phyloP scores from a whole-genome alignment of 2,329 filamentous ascomycete genomes.

The Calonectria ilicicola region DNA sequence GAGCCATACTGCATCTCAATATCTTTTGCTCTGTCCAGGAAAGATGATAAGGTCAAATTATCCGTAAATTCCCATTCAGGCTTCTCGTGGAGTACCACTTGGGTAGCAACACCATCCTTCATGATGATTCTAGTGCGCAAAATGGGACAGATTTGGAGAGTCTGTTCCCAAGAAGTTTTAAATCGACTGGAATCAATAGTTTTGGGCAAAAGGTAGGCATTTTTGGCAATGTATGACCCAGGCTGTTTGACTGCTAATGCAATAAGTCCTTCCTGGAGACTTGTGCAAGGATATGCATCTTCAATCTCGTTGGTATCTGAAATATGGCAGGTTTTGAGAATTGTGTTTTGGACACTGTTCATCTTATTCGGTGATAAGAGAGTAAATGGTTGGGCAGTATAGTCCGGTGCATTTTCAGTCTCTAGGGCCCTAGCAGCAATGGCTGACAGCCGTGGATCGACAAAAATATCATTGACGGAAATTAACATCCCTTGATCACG shows the following conservation, averaged over 20 bases:
- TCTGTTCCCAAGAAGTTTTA: not conserved
- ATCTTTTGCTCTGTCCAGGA: not conserved
- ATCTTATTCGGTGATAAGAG: not conserved
- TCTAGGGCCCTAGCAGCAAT: conserved; percentile 31
- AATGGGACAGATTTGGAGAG: not conserved
- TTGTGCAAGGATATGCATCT: conserved; percentile 45
- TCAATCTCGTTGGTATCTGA: not conserved
- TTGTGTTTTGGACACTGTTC: not conserved
- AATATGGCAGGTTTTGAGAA: not conserved
- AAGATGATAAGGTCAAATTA: not conserved
- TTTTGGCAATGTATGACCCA: conserved; percentile 21
- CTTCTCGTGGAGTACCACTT: not conserved
- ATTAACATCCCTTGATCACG: conserved; percentile 52
- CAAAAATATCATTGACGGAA: conserved; percentile 59
- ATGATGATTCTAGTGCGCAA: not conserved
- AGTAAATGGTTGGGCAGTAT: not conserved
- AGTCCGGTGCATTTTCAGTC: not conserved
- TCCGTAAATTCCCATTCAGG: not conserved
- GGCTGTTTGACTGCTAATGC: conserved; percentile 22
- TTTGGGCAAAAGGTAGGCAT: not conserved
- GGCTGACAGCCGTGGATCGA: conserved; percentile 9
- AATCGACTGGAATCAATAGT: not conserved
- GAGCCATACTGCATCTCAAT: conserved; percentile 11
- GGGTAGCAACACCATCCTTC: not conserved
- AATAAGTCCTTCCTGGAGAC: conserved; percentile 51